Evolutionary conservation across 345 rosid genomes (phyloP), one percentile per base, ranked within the genome.

Genomic region (Eucalyptus paniculata): DNA sequence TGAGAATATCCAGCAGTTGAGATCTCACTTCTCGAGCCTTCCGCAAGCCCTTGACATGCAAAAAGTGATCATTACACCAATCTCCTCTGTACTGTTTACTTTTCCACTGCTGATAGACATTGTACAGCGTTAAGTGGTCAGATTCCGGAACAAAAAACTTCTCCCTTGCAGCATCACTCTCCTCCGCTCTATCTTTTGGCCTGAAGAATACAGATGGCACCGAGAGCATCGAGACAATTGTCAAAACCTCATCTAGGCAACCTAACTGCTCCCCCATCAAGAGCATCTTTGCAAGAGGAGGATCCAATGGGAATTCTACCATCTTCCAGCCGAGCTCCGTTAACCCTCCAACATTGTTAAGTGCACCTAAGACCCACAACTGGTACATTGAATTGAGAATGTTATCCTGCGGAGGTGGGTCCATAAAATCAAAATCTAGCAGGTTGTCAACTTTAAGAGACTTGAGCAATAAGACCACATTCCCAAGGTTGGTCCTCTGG

Each of bases 371-470:
- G 54, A 98, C 99, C 99, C 99, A 97, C 87, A 98, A 90, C 93
- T 98, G 99, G 93, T 98, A 96, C 99, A 98, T 97, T 13, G 99
- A 98, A 90, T 97, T 98, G 40, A 97, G 97, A 91, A 98, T 98
- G 94, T 98, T 98, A 51, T 98, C 99, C 91, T 97, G 98, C 3
- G 99, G 99, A 56, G 99, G 99, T 34, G 99, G 99, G 90, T 98
- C 99, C 99, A 98, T 98, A 89, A 98, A 98, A 90, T 98, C 99
- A 87, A 98, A 98, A 91, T 97, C 98, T 53, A 98, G 95, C 93
- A 97, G 92, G 93, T 98, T 96, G 30, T 97, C 98, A 18, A 98
- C 92, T 91, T 98, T 96, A 83, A 97, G 94, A 13, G 99, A 98
- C 94, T 98, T 98, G 87, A 98, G 95, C 94, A 98, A 90, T 93